Conservation (phyloP, 352 stramenopile genomes). For the Phytophthora cryptogea region DNA sequence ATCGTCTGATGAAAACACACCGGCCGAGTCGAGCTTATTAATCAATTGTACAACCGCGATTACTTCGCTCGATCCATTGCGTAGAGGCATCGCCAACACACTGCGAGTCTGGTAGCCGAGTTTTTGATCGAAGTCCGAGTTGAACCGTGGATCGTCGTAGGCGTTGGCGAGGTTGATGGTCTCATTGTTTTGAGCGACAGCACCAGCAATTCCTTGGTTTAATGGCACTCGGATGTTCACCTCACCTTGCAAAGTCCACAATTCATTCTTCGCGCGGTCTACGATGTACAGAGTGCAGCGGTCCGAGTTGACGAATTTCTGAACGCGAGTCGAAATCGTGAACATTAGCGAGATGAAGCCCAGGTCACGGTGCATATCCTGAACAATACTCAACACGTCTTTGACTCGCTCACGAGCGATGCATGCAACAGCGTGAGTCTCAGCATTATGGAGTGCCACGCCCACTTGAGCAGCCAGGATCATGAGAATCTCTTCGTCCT, state of each 20-base stretch:
- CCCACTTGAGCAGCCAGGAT: constrained; percentile 88
- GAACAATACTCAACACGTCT: constrained; percentile 88
- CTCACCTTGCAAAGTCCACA: constrained; percentile 91
- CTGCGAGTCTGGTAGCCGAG: constrained; percentile 86
- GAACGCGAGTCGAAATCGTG: constrained; percentile 89
- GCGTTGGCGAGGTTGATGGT: constrained; percentile 86
- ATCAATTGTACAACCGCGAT: constrained; percentile 91
- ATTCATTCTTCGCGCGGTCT: constrained; percentile 87
- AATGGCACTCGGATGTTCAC: constrained; percentile 88
- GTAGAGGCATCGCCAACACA: constrained; percentile 88
- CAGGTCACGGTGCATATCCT: constrained; percentile 89
- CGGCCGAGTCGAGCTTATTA: constrained; percentile 79
- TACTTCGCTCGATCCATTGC: constrained; percentile 67
- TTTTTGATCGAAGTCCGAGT: constrained; percentile 90
- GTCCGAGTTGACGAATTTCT: constrained; percentile 89
- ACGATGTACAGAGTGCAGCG: constrained; percentile 93
- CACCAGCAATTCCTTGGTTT: constrained; percentile 85
- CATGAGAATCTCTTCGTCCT: constrained; percentile 88
- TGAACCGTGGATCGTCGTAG: constrained; percentile 89
- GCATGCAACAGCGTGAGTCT: constrained; percentile 64
- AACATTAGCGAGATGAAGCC: constrained; percentile 92
- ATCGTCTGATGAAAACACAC: constrained; percentile 86
- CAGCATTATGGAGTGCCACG: constrained; percentile 86
- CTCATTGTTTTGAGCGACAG: constrained; percentile 70
- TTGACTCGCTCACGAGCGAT: constrained; percentile 66